Percentiles rank a stretch among this genome's conserved stretches.
Conservation (phyloP, 73 alveolate genomes). For the Stentor roeselii region DNA sequence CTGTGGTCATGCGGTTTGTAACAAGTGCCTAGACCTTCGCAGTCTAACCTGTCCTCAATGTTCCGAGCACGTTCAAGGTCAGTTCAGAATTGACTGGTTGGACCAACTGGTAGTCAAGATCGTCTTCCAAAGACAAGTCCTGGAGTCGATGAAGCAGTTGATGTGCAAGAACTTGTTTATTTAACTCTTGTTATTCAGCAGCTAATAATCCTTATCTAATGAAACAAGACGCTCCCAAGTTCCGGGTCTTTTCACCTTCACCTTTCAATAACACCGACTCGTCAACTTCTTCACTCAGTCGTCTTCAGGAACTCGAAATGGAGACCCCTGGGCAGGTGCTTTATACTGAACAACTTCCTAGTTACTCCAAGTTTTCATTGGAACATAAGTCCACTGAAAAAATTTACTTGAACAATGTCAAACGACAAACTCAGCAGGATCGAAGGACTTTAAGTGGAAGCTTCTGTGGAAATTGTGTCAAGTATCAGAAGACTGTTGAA, state of each 20-base stretch:
- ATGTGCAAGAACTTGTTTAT: too few relatives aligned
- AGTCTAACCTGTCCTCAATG: neutral
- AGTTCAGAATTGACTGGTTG: neutral
- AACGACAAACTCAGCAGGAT: neutral
- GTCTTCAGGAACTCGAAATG: too few relatives aligned
- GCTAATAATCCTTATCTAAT: too few relatives aligned
- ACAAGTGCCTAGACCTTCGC: neutral
- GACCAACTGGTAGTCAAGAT: neutral
- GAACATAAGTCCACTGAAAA: neutral
- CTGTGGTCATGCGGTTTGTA: constrained; percentile 19
- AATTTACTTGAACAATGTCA: neutral
- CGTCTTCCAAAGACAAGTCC: neutral
- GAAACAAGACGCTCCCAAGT: too few relatives aligned
- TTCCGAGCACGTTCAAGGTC: neutral
- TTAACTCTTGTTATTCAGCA: too few relatives aligned
- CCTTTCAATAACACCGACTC: too few relatives aligned
- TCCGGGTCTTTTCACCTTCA: too few relatives aligned
- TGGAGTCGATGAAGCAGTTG: neutral
- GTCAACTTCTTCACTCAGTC: too few relatives aligned
- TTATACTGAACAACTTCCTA: too few relatives aligned
- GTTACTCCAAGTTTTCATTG: too few relatives aligned
- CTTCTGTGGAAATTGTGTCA: neutral
- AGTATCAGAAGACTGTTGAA: neutral
- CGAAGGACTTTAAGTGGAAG: constrained; percentile 3
- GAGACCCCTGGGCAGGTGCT: too few relatives aligned